Conservation (phyloP, 768 basidiomycete genomes). For the Heimioporus sp. region DNA sequence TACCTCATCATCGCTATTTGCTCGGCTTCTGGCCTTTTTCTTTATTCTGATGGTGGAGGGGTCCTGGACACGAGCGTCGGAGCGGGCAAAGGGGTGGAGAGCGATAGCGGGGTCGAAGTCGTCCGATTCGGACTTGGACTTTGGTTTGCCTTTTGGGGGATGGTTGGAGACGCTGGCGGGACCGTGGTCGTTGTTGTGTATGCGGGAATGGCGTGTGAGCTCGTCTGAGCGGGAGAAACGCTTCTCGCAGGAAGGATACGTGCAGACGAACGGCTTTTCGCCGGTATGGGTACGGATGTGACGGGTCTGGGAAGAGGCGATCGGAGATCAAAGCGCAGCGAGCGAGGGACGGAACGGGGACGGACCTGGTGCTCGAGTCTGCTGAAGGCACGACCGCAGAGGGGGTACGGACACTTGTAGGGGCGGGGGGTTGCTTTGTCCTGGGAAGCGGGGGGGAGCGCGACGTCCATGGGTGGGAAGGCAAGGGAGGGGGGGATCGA, state of each 20-base stretch:
- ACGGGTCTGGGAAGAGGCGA: conserved; percentile 62
- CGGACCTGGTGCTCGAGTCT: conserved; percentile 92
- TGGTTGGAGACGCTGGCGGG: conserved; percentile 16
- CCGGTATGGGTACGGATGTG: conserved; percentile 98
- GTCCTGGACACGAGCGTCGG: conserved; percentile 22
- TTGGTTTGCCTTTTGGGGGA: conserved; percentile 26
- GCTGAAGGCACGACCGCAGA: conserved; percentile 95
- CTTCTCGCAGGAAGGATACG: conserved; percentile 93
- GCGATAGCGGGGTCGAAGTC: conserved; percentile 24
- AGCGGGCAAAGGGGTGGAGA: conserved; percentile 24
- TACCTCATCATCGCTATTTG: conserved; percentile 84
- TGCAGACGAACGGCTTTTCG: conserved; percentile 95
- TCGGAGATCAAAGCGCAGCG: conserved; percentile 15
- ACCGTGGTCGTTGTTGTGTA: conserved; percentile 69
- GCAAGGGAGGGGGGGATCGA: conserved; percentile 11
- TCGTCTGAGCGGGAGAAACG: conserved; percentile 98
- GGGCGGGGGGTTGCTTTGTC: conserved; percentile 60
- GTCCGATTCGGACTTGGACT: conserved; percentile 31
- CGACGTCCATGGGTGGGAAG: conserved; percentile 22
- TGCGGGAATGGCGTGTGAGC: conserved; percentile 92
- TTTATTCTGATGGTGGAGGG: conserved; percentile 43
- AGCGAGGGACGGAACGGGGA: conserved; percentile 10
- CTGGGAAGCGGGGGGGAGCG: conserved; percentile 9
- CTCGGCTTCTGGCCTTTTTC: conserved; percentile 78
- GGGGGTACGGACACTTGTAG: conserved; percentile 92